Base-by-base conservation (phyloP, 352 stramenopile genomes). In the Pythium rishiriense region DNA sequence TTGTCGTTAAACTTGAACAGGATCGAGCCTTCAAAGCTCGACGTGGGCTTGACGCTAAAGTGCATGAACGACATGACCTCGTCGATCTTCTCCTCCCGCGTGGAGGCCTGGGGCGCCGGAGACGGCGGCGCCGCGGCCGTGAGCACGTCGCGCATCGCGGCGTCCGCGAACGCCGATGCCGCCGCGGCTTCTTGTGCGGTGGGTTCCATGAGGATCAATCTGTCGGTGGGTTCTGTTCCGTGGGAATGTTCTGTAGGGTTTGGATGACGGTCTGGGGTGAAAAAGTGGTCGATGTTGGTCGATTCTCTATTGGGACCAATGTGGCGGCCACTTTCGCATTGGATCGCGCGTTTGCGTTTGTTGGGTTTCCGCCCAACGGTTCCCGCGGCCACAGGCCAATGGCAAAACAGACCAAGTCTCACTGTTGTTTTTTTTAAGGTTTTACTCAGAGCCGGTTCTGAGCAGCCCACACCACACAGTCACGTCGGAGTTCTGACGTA, bases 51-150 rank as follows among this genome's bases (percentile, higher is more conserved):
- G 62, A 96, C 76, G 46, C 83, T 93, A 58, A 90, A 96, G 54
- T 79, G 76, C 62, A 96, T 69, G 61, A 93, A 96, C 48, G 90
- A 77, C 87, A 96, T 96, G 28, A 96, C 79, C 42, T 96, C 87
- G 57, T 91, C 87, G 58, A 96, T 91, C 72, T 95, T 83, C 31
- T 76, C 72, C 53, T 91, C 84, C 56, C 74, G 76, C 10, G n/a
- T 70, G 7, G 22, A 46, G 7, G 29, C 12, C 22, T 11, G 21
- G 14, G 31, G 33, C 22, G 45, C 28, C 10, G 53, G 21, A 24
- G 33, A 3, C 25, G 28, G 54, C 21, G 9, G 8, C 1, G 41
- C 1, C 2, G 66, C 35, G 8, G 66, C 42, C 22, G 53, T 26
- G 33, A 66, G n/a, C 12, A 55, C 49, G 7, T 55, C 9, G 15